Evolutionary conservation across 371 early-diverging fungal species (phyloP), one percentile per base, ranked within the genome.

Genomic region (Syncephalastrum sp.): DNA sequence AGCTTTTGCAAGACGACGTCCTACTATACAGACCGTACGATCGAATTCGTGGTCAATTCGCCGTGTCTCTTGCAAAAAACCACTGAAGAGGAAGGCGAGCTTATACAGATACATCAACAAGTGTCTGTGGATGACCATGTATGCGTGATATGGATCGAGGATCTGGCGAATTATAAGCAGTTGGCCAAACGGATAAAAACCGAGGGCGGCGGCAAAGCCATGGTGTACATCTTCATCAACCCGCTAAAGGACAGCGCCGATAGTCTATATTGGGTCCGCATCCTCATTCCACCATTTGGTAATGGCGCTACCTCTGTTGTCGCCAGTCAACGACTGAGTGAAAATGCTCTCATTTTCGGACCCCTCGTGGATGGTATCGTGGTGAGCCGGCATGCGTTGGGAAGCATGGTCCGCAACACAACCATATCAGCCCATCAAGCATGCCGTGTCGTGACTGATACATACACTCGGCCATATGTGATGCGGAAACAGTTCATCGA

Each of bases 341-440:
- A 75, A 52, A 81, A 75, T 64, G 69, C 74, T 38, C 56, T 83
- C 71, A 76, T 79, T 21, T 79, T 87, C 64, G 91, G 91, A 5
- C 91, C 91, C 5, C 63, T 91, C 19, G 73, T 78, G 14, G 89
- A 91, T 64, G 90, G 88, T 14, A 86, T 86, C 73, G 69, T 89
- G 5, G 82, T 90, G 3, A 84, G 82, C 53, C 73, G 88, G 12
- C 87, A 87, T 68, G 74, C 85, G 1, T 64, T 91, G 4, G 91
- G 89, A 0, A 67, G 73, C 21, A 77, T 91, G 69, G 81, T 89
- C 4, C 80, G 91, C 25, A 82, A 79, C 38, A 89, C 89, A 6
- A 82, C 87, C n/a, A 79, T 87, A 41, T 83, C 86, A 8, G 88
- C 85, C 4, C 86, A 88, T 24, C 73, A 75, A 57, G 82, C 85